Percentiles rank a stretch among this genome's conserved stretches.
These are phyloP conservation scores for Aspergillus flavus DNA, from an alignment of 2,329 filamentous ascomycete genomes.

Conservation along the genomic window DNA sequence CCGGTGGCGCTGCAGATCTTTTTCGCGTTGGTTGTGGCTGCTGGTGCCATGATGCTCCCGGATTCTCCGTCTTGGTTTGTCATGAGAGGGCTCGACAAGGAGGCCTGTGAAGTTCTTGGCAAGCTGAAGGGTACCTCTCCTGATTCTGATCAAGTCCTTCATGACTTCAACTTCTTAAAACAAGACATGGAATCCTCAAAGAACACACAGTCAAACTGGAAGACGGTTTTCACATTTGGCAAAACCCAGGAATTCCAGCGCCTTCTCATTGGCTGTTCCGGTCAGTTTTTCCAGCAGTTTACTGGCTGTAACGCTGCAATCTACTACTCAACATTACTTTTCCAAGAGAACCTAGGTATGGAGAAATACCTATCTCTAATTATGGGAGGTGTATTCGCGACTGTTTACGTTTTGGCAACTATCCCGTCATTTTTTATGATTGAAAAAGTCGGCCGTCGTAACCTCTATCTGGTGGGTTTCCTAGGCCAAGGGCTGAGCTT, in stretches of 20 bases:
- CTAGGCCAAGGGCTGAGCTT: slow-evolving; percentile 38
- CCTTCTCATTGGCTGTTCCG: slow-evolving; percentile 31
- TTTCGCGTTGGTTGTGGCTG: slow-evolving; percentile 35
- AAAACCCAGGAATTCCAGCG: slow-evolving; percentile 37
- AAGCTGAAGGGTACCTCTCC: slow-evolving; percentile 27
- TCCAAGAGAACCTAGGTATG: slow-evolving; percentile 41
- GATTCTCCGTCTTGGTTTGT: slow-evolving; percentile 60
- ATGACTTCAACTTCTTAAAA: slow-evolving; percentile 48
- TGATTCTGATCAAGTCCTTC: slow-evolving; percentile 24
- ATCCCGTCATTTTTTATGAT: slow-evolving; percentile 33
- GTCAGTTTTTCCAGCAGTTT: slow-evolving; percentile 46
- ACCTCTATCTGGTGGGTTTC: slow-evolving; percentile 36
- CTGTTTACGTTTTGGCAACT: slow-evolving; percentile 30
- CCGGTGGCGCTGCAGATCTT: slow-evolving; percentile 52
- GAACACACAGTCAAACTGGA: slow-evolving; percentile 31
- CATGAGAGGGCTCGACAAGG: slow-evolving; percentile 51
- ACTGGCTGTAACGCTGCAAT: slow-evolving; percentile 50
- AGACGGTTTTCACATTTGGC: slow-evolving; percentile 30
- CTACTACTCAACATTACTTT: slow-evolving; percentile 50
- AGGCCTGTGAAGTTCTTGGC: slow-evolving; percentile 51
- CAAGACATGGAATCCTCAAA: slow-evolving; percentile 44
- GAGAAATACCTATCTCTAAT: slow-evolving; percentile 23
- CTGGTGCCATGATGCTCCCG: slow-evolving; percentile 42
- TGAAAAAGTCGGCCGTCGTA: slow-evolving; percentile 44
- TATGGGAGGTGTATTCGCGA: slow-evolving; percentile 31